Evolutionary conservation across 345 rosid genomes (phyloP), one percentile per base, ranked within the genome.

Genomic region (Pugionium dolabratum): DNA sequence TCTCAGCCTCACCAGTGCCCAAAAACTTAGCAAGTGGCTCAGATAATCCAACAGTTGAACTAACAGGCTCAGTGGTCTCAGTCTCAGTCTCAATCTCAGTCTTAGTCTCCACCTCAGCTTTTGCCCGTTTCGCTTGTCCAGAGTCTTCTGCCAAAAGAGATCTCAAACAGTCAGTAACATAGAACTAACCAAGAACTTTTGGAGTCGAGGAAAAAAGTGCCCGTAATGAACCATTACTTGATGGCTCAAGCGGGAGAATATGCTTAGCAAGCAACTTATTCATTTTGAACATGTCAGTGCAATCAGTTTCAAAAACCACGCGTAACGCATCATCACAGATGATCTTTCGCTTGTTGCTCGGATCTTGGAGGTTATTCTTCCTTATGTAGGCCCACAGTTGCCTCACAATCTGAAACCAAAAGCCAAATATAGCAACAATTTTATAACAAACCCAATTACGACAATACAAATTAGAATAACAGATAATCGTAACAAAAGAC

Each of bases 271-370:
- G 87, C 68, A 93, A 76, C 84, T 90, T 93, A 67, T 90, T 93
- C 98, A 93, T 93, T 79, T 88, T 90, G 81, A 93, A 93, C 98
- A 93, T 93, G 81, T 93, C 98, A 33, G 98, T 93, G 72, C 96
- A 93, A 76, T 90, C 98, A 9, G 96, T 88, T 84, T 93, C 98
- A 61, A 90, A 93, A 5, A 93, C 94, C 53, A 88, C 63, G 10
- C 97, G 96, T 35, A 93, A 68, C 10, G 95, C 94, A 68, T 90
- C 97, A 80, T 93, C 95, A 53, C 97, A 93, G 44, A 93, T 90
- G 61, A 93, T 93, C 85, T 93, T 93, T 67, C 97, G 82, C 87
- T 88, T 93, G 85, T 93, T 93, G 73, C 94, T 90, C 29, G 98
- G 98, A 64, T 93, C 97, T 81, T 93, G 98, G 69, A 93, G 98